Conservation (phyloP, 148 eudicot species). For the Dysphania ambrosioides region DNA sequence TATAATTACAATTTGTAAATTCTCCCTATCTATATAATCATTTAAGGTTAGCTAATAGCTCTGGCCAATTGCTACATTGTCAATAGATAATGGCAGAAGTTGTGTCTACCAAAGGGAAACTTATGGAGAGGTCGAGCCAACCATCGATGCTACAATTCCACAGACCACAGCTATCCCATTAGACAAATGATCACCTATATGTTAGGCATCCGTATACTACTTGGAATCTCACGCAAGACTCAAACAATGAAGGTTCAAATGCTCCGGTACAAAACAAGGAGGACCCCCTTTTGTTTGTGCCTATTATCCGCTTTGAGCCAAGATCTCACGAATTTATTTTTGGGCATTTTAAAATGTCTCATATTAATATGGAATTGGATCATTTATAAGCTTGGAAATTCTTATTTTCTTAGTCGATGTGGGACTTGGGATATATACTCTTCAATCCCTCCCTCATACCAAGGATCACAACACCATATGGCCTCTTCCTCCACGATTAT, state of each 20-base stretch:
- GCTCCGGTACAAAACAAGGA: conserved; percentile 60
- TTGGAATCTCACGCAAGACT: conserved; percentile 62
- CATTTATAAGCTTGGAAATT: no score
- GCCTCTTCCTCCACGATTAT: no score
- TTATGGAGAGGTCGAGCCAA: conserved; percentile 49
- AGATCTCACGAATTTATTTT: no score
- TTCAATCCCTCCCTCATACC: no score
- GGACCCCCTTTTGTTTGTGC: conserved; percentile 15
- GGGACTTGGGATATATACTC: no score
- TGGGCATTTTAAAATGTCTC: no score
- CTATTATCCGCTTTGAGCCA: no score
- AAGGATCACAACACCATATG: no score
- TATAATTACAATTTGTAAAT: no score
- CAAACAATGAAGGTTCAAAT: conserved; percentile 44
- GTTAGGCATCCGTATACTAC: conserved; percentile 54
- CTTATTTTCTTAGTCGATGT: no score
- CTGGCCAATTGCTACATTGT: background rate
- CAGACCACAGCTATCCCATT: conserved; percentile 63
- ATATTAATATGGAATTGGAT: no score
- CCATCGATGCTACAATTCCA: conserved; percentile 69
- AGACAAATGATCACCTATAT: conserved; percentile 45
- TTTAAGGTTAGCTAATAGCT: background rate
- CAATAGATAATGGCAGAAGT: conserved; percentile 60
- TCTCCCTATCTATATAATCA: no score
- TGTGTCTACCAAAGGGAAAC: conserved; percentile 37